Evolutionary conservation across 768 basidiomycete species (phyloP).

Genomic region (Lactarius vividus): DNA sequence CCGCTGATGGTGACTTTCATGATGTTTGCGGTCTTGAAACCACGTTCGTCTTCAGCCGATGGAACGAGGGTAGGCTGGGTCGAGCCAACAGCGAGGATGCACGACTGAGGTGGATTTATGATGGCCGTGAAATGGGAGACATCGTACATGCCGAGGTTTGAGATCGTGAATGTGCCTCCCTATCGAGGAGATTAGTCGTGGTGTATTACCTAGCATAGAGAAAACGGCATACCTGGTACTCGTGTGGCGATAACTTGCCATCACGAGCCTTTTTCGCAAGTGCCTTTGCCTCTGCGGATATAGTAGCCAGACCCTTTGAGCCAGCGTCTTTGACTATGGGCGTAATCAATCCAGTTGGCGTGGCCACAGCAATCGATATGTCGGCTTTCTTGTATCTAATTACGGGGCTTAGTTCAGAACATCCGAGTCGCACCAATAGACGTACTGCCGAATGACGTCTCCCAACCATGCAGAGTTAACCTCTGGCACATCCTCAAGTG

Average conservation of each 20-base stretch:
- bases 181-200: conserved; percentile 32
- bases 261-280: conserved; percentile 96
- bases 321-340: conserved; percentile 95
- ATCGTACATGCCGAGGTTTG: conserved; percentile 98
- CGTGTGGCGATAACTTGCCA: conserved; percentile 89
- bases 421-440: conserved; percentile 16
- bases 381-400: conserved; percentile 92
- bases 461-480: conserved; percentile 98
- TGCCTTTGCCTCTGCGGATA: conserved; percentile 88
- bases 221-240: conserved; percentile 75
- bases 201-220: conserved; percentile 2
- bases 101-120: conserved; percentile 98
- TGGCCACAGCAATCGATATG: conserved; percentile 95
- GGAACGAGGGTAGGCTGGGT: conserved; percentile 84
- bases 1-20: conserved; percentile 97
- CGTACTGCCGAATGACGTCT: conserved; percentile 92
- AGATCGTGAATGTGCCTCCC: conserved; percentile 99
- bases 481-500: conserved; percentile 92
- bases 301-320: conserved; percentile 86
- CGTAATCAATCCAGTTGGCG: conserved; percentile 93
- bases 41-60: conserved; percentile 86
- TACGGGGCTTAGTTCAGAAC: conserved; percentile 5
- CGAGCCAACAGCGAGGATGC: conserved; percentile 93
- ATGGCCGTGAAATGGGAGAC: conserved; percentile 96
- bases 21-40: conserved; percentile 86